These are phyloP conservation scores for Pichia sp. DNA, from an alignment of 1,139 yeast genomes.

Conservation along the genomic window DNA sequence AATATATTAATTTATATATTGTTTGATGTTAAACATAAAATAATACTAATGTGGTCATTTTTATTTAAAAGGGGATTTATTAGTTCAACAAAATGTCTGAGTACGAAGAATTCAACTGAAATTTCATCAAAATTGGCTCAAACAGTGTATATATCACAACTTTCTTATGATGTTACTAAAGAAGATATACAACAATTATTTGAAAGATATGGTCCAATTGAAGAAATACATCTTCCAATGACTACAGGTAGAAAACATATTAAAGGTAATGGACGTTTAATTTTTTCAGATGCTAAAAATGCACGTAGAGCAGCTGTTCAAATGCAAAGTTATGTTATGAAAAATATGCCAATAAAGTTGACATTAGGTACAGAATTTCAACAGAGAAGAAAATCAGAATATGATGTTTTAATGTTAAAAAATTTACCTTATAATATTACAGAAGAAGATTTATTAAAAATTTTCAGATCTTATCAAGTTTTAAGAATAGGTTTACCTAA, in stretches of 20 bases:
- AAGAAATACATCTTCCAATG: conserved; percentile 14
- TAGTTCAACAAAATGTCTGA: too few species aligned
- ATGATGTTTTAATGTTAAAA: conserved; percentile 23
- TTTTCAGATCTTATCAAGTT: conserved; percentile 23
- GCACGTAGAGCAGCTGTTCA: conserved; percentile 25
- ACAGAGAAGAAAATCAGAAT: conserved; percentile 9
- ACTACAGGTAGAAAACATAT: conserved; percentile 16
- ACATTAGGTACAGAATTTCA: conserved; percentile 10
- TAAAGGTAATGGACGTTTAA: conserved; percentile 23
- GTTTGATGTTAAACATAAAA: too few species aligned
- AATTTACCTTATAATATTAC: conserved; percentile 23
- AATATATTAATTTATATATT: too few species aligned
- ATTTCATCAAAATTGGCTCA: background rate
- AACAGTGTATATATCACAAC: conserved; percentile 17
- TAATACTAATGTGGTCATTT: too few species aligned
- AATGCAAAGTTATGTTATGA: conserved; percentile 27
- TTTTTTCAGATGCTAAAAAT: conserved; percentile 16
- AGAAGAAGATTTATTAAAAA: conserved; percentile 23
- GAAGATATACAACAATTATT: conserved; percentile 22
- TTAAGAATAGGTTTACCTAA: conserved; percentile 24
- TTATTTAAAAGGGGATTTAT: too few species aligned
- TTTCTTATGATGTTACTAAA: conserved; percentile 22
- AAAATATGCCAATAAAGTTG: conserved; percentile 23
- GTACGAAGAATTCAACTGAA: too few species aligned
- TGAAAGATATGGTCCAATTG: conserved; percentile 21